Percentiles rank a stretch among this genome's conserved stretches.
These are phyloP conservation scores for Globisporangium echinulatum DNA, from an alignment of 352 stramenopile species.

Conservation along the genomic window DNA sequence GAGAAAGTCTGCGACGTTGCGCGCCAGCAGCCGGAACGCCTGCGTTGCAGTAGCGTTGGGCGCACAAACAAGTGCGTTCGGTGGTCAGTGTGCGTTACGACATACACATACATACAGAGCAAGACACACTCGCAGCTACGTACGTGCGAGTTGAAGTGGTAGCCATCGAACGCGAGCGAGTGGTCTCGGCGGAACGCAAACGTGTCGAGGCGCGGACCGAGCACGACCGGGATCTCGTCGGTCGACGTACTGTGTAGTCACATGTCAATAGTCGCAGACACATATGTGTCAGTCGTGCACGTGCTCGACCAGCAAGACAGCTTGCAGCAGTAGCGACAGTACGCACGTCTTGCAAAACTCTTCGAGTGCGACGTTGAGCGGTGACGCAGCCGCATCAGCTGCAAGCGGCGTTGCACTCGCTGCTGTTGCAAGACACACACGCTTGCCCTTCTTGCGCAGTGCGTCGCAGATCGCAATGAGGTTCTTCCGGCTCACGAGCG, in stretches of 20 bases:
- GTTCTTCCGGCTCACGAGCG: constrained; percentile 41
- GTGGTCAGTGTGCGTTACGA: not conserved
- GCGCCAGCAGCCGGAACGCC: constrained; percentile 73
- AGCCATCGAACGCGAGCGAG: constrained; percentile 58
- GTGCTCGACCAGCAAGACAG: not conserved
- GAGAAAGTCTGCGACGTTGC: constrained; percentile 70
- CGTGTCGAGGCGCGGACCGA: constrained; percentile 69
- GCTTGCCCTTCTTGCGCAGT: constrained; percentile 76
- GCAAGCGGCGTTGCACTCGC: constrained; percentile 35
- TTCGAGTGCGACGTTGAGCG: constrained; percentile 59
- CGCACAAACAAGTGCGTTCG: too few species aligned
- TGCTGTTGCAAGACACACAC: constrained; percentile 62
- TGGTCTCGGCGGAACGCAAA: constrained; percentile 62
- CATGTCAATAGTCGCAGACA: not conserved
- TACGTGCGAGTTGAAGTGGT: constrained; percentile 81
- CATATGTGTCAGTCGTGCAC: not conserved
- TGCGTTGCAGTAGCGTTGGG: constrained; percentile 9
- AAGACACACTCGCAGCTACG: constrained; percentile 1
- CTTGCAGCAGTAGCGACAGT: not conserved
- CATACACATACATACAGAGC: not conserved
- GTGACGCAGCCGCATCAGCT: constrained; percentile 19
- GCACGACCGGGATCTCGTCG: constrained; percentile 56
- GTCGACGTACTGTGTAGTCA: constrained; percentile 35
- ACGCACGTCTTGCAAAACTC: constrained; percentile 71
- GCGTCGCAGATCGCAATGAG: constrained; percentile 72